These are phyloP conservation scores for Epichloe sibirici DNA, from an alignment of 2,329 filamentous ascomycete genomes.

Conservation along the genomic window DNA sequence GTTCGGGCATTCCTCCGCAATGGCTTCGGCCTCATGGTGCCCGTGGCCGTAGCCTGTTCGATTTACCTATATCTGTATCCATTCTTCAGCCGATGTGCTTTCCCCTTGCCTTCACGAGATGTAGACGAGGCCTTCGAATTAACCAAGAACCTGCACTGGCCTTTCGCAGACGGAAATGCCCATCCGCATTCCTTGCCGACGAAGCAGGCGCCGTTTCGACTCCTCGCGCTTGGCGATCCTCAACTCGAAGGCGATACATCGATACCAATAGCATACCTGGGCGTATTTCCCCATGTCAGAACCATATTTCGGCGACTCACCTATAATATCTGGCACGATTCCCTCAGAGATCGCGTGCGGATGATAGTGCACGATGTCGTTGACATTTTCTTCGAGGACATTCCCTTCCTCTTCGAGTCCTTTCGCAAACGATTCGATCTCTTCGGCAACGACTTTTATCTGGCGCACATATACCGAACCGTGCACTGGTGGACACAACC, in stretches of 20 bases:
- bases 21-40: conserved; percentile 39
- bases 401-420: conserved; percentile 53
- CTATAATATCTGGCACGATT: conserved; percentile 32
- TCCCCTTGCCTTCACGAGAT: conserved; percentile 45
- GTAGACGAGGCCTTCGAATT: conserved; percentile 20
- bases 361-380: conserved; percentile 44
- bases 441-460: conserved; percentile 86
- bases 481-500: conserved; percentile 74
- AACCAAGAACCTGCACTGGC: conserved; percentile 31
- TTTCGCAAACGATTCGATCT: conserved; percentile 74
- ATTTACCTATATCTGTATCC: conserved; percentile 83
- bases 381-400: conserved; percentile 54
- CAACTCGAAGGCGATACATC: conserved; percentile 89
- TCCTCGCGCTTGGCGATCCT: conserved; percentile 81
- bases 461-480: conserved; percentile 82
- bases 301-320: conserved; percentile 34
- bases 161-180: conserved; percentile 15
- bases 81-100: conserved; percentile 65
- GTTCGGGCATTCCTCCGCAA: conserved; percentile 41
- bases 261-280: conserved; percentile 47
- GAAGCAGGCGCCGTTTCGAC: conserved; percentile 60
- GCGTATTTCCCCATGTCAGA: conserved; percentile 41
- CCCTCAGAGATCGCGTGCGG: conserved; percentile 39
- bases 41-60: conserved; percentile 57
- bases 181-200: conserved; percentile 12